A percentile compares a stretch with the other conserved stretches of the same genome.
These are phyloP conservation scores for Aspergillus tamarii DNA, from an alignment of 2,329 filamentous ascomycete genomes.

Conservation along the genomic window DNA sequence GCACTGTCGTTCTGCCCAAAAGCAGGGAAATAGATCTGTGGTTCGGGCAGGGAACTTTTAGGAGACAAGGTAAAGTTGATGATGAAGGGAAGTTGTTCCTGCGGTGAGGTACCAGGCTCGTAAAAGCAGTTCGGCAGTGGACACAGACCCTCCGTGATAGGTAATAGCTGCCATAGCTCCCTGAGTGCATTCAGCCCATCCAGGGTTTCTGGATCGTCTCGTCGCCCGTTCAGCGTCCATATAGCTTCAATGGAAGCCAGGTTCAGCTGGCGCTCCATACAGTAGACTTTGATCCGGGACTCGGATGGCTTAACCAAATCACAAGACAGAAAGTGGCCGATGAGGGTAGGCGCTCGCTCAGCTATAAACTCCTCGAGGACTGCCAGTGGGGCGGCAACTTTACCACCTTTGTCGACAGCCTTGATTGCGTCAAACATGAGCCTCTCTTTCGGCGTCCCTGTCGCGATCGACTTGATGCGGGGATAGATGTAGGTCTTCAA, in stretches of 20 bases:
- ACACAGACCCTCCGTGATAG: background rate
- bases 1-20: constrained; percentile 10
- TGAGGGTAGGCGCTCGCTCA: background rate
- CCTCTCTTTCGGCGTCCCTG: constrained; percentile 13
- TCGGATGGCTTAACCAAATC: constrained; percentile 5
- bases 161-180: constrained; percentile 8
- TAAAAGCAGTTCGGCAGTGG: background rate
- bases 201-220: background rate
- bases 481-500: constrained; percentile 21
- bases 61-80: constrained; percentile 4
- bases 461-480: constrained; percentile 16
- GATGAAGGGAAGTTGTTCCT: constrained; percentile 6
- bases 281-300: constrained; percentile 9
- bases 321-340: constrained; percentile 6
- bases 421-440: constrained; percentile 19
- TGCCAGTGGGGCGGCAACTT: background rate
- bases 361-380: background rate
- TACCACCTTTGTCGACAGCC: background rate
- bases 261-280: background rate
- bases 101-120: constrained; percentile 1
- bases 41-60: constrained; percentile 6
- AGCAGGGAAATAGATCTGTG: constrained; percentile 13
- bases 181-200: background rate
- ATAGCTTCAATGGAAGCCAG: background rate
- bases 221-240: constrained; percentile 8